These are phyloP conservation scores for Syncephalastrum contaminatum DNA, from an alignment of 371 early-diverging fungal genomes.

Conservation along the genomic window DNA sequence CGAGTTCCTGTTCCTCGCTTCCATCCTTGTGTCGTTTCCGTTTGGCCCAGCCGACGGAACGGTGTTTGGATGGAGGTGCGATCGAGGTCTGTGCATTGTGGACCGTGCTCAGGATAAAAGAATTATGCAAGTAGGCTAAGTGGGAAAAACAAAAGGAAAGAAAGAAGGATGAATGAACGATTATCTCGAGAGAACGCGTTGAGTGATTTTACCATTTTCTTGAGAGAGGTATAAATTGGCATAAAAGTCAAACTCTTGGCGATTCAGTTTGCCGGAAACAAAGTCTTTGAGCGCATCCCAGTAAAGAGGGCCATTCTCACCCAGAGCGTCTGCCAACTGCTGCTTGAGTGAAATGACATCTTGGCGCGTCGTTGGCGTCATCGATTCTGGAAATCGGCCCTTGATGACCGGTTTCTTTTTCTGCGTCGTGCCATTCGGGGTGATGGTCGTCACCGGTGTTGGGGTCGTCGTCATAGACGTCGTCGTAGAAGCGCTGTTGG, in stretches of 20 bases:
- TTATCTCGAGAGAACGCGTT: not conserved
- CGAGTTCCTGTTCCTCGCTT: constrained; percentile 39
- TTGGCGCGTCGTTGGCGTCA: constrained; percentile 44
- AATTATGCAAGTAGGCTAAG: constrained; percentile 73
- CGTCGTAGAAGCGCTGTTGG: too few species aligned
- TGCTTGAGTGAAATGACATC: constrained; percentile 75
- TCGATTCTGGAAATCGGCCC: constrained; percentile 11
- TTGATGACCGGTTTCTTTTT: not conserved
- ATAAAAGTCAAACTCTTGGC: constrained; percentile 80
- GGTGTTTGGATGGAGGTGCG: constrained; percentile 68
- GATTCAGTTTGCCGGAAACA: constrained; percentile 73
- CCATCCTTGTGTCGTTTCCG: constrained; percentile 63
- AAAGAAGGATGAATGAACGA: not conserved
- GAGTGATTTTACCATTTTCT: constrained; percentile 50
- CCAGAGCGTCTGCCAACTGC: constrained; percentile 75
- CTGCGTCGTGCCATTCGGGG: too few species aligned
- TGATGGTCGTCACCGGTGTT: too few species aligned
- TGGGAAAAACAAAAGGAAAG: constrained; percentile 1
- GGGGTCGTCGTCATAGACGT: too few species aligned
- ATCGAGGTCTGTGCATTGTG: constrained; percentile 74
- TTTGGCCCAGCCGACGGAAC: constrained; percentile 64
- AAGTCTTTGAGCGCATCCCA: constrained; percentile 80
- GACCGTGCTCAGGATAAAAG: constrained; percentile 76
- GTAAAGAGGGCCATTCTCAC: constrained; percentile 76
- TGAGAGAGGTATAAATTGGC: constrained; percentile 66